Evolutionary conservation across 441 rosid species (phyloP), one percentile per base, ranked within the genome.

Genomic region (Lepidium campestre): DNA sequence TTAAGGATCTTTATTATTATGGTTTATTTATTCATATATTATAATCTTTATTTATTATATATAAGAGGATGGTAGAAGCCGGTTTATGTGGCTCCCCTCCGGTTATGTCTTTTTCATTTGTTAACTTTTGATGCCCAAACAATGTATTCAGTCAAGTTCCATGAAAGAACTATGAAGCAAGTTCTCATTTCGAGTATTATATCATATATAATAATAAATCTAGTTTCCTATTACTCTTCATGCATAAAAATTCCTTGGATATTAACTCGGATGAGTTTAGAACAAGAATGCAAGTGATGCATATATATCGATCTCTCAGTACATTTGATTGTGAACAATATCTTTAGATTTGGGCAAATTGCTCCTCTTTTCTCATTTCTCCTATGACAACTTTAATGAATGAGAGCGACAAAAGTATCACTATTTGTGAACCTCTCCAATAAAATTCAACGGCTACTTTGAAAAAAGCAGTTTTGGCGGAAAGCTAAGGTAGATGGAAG

Each of bases 11-110:
- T 65, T 49, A 72, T 72, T 50, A 31, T 14, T 36, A 40, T 50
- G 41, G 31, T 58, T 72, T 52, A 19, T 42, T 3, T 56, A 27
- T 47, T 63, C 48, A 56, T 42, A 65, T 54, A 42, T 59, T 13
- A 58, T 46, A n/a, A 57, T 49, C 71, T 65, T 65, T 12, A 57
- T 27, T 65, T 39, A 60, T 42, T 20, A 65, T 52, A 65, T 52
- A 42, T 45, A 73, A 67, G 35, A 42, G 53, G 68, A 72, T 34
- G 56, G 50, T 52, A 53, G 46, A 45, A 67, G 77, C 72, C 63
- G 57, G 36, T 73, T 59, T 71, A 36, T 73, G 68, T 73, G 77
- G 77, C 68, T 73, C 62, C 37, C 57, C 72, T 73, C 54, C 62
- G 22, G 45, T 52, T 58, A 18, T 49, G 36, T 65, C 41, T 42